Base-by-base conservation (phyloP, 2,329 filamentous ascomycete species). In the Podosphaera leucotricha region DNA sequence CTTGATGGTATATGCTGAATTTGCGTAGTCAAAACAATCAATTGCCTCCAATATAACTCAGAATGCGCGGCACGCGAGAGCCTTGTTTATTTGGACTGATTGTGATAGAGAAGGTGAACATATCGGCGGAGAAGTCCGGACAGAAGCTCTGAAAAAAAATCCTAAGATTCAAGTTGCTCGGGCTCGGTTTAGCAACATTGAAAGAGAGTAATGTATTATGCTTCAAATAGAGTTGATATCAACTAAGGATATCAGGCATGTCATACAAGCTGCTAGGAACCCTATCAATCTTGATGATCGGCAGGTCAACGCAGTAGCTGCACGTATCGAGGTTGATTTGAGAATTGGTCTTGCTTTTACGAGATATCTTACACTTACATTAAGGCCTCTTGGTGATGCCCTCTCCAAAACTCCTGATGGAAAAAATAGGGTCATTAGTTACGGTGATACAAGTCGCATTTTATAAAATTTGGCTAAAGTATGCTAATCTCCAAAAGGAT, bases 71-170 rank as follows among this genome's bases (percentile, higher is more conserved):
- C 70, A 71, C 57, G 70, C 76, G n/a, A 71, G 68, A 45, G 74
- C 77, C 11, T 67, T 98, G 26, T 87, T 92, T 60, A 94, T 98
- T 53, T 98, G 90, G 90, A 98, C 90, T 0, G 90, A 98, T 68
- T 95, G 90, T 61, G 90, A 98, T 66, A 76, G 86, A 45, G 90
- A 98, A 66, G 90, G 90, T 30, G 90, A 98, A 60, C 81, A 95
- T 57, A 98, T 98, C 52, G 90, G 90, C 6, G 71, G 80, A 35
- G 87, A 98, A 59, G 87, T 98, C 48, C 77, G 84, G 38, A 72
- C 80, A 43, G 78, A 87, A 46, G 90, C 90, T 4, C 65, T 68
- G 40, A 75, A 75, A 54, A 77, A 72, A 8, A 95, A 94, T 50
- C 61, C 68, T 8, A 65, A 66, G 1, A 75, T 98, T 37, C 69